Base-by-base conservation (phyloP, 2,329 filamentous ascomycete genomes). In the Paramyrothecium roridum region DNA sequence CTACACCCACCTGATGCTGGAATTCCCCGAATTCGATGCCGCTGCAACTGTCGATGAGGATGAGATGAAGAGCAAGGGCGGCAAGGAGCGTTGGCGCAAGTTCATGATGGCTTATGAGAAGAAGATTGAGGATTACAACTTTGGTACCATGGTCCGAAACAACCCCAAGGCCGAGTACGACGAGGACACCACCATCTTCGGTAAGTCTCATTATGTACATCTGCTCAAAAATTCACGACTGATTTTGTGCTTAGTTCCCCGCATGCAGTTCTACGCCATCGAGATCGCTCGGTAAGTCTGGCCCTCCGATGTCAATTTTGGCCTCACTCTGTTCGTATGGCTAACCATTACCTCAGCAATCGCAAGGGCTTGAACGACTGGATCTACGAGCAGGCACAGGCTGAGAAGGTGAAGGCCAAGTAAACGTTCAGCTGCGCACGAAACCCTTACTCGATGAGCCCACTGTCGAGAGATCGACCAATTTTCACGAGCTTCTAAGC, bases 41-140 rank as follows among this genome's bases (percentile, higher is more conserved):
- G 83, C 86, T 19, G 85, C 77, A 46, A 89, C 89, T 12, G 88
- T 99, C 61, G 75, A 96, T 70, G 95, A 99, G 77, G 88, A 96
- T 64, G 81, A 90, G 65, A 97, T 99, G 93, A 99, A 99, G 87
- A 97, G 91, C 83, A 96, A 96, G 78, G 76, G 79, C 16, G 93
- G 93, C 70, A 99, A 99, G 80, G 91, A 96, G 76, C 83, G 84
- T 70, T 99, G 95, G 95, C 86, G 95, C 67, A 90, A 89, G 61
- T 99, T 97, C 77, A 89, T 97, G 83, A 93, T 89, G 81, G 79
- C 82, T 59, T 99, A 97, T 73, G 92, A 98, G 77, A 93, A 96
- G 75, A 93, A 84, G 75, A 80, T 99, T n/a, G 89, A 95, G 60
- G 96, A 99, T 75, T 99, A 87, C 81, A 99, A 97, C 80, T 99